Base-by-base conservation (phyloP, 2,329 filamentous ascomycete genomes). In the Fusarium bactridioides region DNA sequence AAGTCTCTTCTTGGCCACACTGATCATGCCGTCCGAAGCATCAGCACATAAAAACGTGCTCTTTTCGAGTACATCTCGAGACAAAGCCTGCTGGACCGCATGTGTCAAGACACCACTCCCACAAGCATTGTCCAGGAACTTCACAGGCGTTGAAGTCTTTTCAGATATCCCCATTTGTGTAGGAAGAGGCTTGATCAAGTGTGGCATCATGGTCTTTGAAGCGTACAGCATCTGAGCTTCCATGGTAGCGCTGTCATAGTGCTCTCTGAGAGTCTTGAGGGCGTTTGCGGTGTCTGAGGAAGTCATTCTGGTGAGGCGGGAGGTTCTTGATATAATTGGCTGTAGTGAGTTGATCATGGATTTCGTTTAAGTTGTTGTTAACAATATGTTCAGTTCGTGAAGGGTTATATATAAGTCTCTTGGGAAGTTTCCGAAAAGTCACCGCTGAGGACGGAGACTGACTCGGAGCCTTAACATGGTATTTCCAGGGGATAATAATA, bases 1-100 rank as follows among this genome's bases (percentile, higher is more conserved):
- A 19, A 83, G 80, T 38, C 85, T 81, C 59, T 74, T 78, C 68
- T 80, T 79, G 10, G 85, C 78, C 29, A 83, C 70, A 5, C 79
- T 80, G 6, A 89, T 77, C 77, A 87, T 80, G 7, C 74, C 77
- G 4, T 80, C 78, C 0, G 85, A 84, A 27, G 82, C 79, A 72
- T 90, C 88, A 8, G 84, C 83, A 35, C 84, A 87, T n/a, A 86
- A 74, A 59, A 89, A 81, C 27, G 80, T 82, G 78, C 86, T 87
- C 59, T 77, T 74, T 13, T 74, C 76, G 25, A 86, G 79, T 10
- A 84, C 77, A 3, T 82, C 74, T 12, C 76, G 77, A 18, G 81
- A 70, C 19, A 89, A 65, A 6, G 73, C 76, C 15, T 76, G 75
- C 62, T 87, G 83, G 19, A 89, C 73, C 31, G 84, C 77, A 13